Evolutionary conservation across 345 rosid genomes (phyloP).

Genomic region (Heritiera fomes): DNA sequence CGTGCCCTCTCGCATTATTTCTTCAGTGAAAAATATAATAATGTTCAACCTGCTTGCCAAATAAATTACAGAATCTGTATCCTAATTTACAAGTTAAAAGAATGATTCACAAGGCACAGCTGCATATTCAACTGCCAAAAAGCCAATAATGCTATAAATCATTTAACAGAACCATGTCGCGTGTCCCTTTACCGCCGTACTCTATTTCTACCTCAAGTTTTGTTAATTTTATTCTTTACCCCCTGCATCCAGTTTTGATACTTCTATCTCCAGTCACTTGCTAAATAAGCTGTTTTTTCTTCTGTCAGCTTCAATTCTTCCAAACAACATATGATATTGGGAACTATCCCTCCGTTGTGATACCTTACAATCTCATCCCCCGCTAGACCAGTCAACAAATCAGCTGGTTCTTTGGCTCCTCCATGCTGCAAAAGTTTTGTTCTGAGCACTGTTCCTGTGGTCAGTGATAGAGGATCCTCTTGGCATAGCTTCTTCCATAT

Average conservation of each 20-base stretch:
- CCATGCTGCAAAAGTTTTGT: constrained; percentile 72
- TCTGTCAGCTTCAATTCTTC: constrained; percentile 45
- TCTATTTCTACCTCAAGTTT: no score
- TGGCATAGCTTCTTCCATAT: constrained; percentile 79
- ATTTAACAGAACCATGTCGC: neutral
- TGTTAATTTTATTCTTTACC: no score
- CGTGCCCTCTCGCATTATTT: neutral
- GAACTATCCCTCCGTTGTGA: constrained; percentile 59
- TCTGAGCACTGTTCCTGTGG: constrained; percentile 68
- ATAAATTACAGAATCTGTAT: no score
- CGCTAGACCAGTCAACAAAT: constrained; percentile 61
- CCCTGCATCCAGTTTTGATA: neutral
- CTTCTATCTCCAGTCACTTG: neutral
- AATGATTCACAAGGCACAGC: neutral
- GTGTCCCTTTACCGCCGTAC: no score
- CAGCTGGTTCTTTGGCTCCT: constrained; percentile 86
- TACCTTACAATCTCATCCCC: constrained; percentile 61
- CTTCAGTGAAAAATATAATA: neutral
- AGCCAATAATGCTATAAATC: neutral
- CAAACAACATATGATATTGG: constrained; percentile 54
- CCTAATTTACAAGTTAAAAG: neutral
- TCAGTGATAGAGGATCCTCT: constrained; percentile 79
- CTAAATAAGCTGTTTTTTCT: neutral
- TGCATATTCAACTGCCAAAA: neutral
- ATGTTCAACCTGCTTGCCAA: neutral